Conservation (phyloP, 2,329 filamentous ascomycete species). For the Hypoxylon sp. region DNA sequence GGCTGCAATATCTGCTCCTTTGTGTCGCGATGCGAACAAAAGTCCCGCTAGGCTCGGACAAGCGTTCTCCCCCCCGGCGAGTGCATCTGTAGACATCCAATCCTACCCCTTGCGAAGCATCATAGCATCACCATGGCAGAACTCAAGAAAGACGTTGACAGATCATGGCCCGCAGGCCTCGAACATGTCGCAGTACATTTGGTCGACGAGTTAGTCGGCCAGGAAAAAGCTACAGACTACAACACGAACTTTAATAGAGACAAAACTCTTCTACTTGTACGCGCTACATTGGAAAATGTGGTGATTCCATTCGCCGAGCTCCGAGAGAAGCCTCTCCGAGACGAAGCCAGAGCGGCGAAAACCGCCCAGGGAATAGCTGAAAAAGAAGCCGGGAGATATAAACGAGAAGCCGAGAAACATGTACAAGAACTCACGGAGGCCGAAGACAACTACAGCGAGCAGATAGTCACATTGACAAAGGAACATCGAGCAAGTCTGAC, state of each 20-base stretch:
- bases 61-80: background rate
- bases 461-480: background rate
- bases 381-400: background rate
- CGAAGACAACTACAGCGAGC: background rate
- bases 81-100: background rate
- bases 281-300: background rate
- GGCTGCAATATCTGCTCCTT: constrained; percentile 18
- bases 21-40: constrained; percentile 36
- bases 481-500: background rate
- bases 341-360: background rate
- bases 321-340: background rate
- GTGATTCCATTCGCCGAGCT: background rate
- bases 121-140: constrained; percentile 9
- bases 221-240: background rate
- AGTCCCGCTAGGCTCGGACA: constrained; percentile 18
- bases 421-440: background rate
- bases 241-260: background rate
- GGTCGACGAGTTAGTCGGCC: background rate
- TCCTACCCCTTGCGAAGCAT: background rate
- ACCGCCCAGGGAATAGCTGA: background rate
- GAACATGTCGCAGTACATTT: background rate
- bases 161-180: background rate
- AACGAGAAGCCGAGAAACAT: background rate
- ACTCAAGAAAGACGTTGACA: background rate
- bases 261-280: background rate